Percentiles rank a stretch among this genome's conserved stretches.
Evolutionary conservation across 2,329 filamentous ascomycete species (phyloP).

Genomic region (Rhytidhysteron rufulum): DNA sequence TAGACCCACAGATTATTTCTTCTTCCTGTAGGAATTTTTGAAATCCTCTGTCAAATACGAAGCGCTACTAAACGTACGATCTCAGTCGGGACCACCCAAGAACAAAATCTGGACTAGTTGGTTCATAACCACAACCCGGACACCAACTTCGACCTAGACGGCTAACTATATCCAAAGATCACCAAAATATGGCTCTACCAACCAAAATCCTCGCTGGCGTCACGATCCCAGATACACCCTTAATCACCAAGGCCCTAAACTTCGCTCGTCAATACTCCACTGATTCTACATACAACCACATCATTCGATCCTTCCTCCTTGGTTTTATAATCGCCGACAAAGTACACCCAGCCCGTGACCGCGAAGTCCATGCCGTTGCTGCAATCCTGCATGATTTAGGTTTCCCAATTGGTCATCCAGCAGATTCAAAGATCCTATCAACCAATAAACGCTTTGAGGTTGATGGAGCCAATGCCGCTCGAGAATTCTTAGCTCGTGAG

Average conservation of each 20-base stretch:
- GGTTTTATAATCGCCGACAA: slow-evolving; percentile 32
- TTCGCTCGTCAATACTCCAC: slow-evolving; percentile 26
- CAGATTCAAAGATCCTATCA: slow-evolving; percentile 26
- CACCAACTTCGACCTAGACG: too few relatives aligned
- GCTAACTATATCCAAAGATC: too few relatives aligned
- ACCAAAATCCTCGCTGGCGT: slow-evolving; percentile 27
- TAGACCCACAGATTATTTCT: too few relatives aligned
- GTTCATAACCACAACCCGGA: too few relatives aligned
- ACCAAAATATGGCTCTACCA: background rate
- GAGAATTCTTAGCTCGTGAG: slow-evolving; percentile 32
- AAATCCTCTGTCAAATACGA: too few relatives aligned
- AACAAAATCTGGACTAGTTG: too few relatives aligned
- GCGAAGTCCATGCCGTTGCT: slow-evolving; percentile 37
- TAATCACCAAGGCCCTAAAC: slow-evolving; percentile 32
- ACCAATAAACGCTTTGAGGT: slow-evolving; percentile 48
- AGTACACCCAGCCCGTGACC: slow-evolving; percentile 30
- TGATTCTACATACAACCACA: slow-evolving; percentile 37
- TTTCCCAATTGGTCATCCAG: slow-evolving; percentile 23
- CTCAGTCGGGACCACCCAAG: too few relatives aligned
- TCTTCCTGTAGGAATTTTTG: too few relatives aligned
- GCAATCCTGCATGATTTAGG: slow-evolving; percentile 43
- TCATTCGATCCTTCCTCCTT: slow-evolving; percentile 35
- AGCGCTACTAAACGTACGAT: too few relatives aligned
- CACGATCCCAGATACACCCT: slow-evolving; percentile 32
- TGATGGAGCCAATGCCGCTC: slow-evolving; percentile 45